phyloP scores from a whole-genome alignment of 2,329 filamentous ascomycete species.

The Stemphylium vesicarium region DNA sequence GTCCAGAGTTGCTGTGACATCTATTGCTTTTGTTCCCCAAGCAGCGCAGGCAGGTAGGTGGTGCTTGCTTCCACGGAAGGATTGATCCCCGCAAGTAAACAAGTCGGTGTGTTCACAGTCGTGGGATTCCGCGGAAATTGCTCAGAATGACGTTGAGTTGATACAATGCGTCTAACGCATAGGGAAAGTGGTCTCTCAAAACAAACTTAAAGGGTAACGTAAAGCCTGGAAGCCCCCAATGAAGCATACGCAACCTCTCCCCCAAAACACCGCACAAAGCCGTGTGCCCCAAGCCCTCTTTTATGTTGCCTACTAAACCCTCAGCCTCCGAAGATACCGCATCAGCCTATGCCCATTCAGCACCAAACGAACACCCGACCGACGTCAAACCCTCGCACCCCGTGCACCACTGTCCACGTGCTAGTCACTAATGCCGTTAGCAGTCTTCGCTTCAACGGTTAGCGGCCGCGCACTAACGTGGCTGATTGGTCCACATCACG shows the following conservation, averaged over 20 bases:
- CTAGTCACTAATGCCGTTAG: slow-evolving; percentile 5
- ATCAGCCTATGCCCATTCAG: neutral
- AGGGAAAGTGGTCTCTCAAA: neutral
- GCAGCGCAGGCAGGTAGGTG: neutral
- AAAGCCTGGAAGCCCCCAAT: neutral
- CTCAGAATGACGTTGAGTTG: slow-evolving; percentile 13
- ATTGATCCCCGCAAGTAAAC: neutral
- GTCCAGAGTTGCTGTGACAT: neutral
- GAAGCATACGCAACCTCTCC: neutral
- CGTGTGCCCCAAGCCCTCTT: too few relatives aligned
- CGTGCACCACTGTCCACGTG: slow-evolving; percentile 4
- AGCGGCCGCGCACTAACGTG: slow-evolving; percentile 3
- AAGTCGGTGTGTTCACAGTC: slow-evolving; percentile 1
- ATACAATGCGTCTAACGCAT: neutral
- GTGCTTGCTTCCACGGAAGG: neutral
- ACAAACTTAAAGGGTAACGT: neutral
- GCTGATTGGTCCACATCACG: slow-evolving; percentile 8
- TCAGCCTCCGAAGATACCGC: neutral
- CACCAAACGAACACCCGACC: neutral
- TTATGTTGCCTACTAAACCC: too few relatives aligned
- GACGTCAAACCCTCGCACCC: slow-evolving; percentile 8
- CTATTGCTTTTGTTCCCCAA: neutral
- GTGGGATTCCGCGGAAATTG: slow-evolving; percentile 1
- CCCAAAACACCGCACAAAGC: too few relatives aligned
- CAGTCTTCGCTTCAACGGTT: neutral